phyloP scores from a whole-genome alignment of 768 basidiomycete genomes.

The Tricholoma matsutake region DNA sequence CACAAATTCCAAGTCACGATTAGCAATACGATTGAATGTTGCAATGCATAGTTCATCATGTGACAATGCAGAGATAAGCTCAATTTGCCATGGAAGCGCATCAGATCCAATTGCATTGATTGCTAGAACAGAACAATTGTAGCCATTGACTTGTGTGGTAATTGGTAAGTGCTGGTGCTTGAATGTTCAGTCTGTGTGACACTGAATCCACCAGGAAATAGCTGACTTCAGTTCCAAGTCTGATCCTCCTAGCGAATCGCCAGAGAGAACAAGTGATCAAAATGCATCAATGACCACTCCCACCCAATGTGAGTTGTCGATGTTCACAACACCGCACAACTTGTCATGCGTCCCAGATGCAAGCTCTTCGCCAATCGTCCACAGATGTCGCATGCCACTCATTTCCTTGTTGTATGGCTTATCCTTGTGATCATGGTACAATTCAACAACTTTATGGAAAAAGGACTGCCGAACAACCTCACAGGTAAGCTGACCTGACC shows the following conservation, averaged over 20 bases:
- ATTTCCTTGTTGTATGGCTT: no score
- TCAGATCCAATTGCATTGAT: not conserved
- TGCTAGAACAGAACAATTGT: not conserved
- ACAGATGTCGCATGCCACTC: no score
- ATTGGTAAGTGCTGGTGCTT: not conserved
- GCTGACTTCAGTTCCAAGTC: not conserved
- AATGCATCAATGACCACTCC: not conserved
- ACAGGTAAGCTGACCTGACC: not conserved
- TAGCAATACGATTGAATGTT: not conserved
- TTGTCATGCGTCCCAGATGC: not conserved
- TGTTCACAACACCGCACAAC: not conserved
- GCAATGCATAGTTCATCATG: not conserved
- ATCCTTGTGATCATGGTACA: not conserved
- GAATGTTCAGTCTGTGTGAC: not conserved
- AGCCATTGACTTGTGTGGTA: no score
- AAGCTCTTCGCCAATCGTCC: conserved; percentile 1
- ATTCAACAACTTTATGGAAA: not conserved
- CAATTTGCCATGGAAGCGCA: not conserved
- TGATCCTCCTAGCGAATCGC: not conserved
- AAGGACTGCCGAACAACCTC: not conserved
- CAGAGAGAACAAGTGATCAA: not conserved
- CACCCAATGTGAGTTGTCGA: not conserved
- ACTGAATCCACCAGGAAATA: not conserved
- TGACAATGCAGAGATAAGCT: not conserved
- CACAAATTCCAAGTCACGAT: not conserved